Base-by-base conservation (phyloP, 176 grass and related monocot genomes). In the Carex pumila region DNA sequence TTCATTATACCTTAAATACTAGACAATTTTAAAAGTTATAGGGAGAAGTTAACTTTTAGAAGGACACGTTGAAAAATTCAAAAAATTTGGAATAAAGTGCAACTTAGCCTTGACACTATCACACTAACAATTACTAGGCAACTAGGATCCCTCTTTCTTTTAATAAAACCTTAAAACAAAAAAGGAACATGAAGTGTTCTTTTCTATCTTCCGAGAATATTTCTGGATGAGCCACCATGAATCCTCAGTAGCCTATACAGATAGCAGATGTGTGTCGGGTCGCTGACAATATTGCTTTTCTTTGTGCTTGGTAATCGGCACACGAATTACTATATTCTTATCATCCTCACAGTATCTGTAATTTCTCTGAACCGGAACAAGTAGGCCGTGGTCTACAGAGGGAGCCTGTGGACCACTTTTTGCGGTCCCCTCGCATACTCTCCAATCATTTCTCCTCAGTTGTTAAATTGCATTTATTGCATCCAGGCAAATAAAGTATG, bases 391-490 rank as follows among this genome's bases (percentile, higher is more conserved):
- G 80, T 82, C 36, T 65, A 82, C 12, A 64, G 7, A 66, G 37
- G 21, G 31, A 66, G 19, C 37, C 4, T 25, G 36, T 41, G 80
- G 80, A 82, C 80, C 80, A 82, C 58, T 49, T 43, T 43, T 66
- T 82, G 76, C 7, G 80, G 80, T 47, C 80, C 60, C 80, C 60
- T 4, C 45, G 12, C 39, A 45, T 61, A 39, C 13, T 41, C 37
- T 81, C 78, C 58, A 82, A 82, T 82, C 58, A 82, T 82, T 82
- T 82, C 34, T 66, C 22, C 19, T 52, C 63, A 67, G 9, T 54
- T 29, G 18, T 82, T 67, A 82, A 82, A 67, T 52, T 66, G 61
- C 80, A 82, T 82, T 83, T 67, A 83, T 52, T 81, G 39, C 39
- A 63, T 64, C 50, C 49, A 56, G 25, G 49, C 59, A 63, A 79